These are phyloP conservation scores for Diaporthe amygdali DNA, from an alignment of 2,329 filamentous ascomycete genomes.

Conservation along the genomic window DNA sequence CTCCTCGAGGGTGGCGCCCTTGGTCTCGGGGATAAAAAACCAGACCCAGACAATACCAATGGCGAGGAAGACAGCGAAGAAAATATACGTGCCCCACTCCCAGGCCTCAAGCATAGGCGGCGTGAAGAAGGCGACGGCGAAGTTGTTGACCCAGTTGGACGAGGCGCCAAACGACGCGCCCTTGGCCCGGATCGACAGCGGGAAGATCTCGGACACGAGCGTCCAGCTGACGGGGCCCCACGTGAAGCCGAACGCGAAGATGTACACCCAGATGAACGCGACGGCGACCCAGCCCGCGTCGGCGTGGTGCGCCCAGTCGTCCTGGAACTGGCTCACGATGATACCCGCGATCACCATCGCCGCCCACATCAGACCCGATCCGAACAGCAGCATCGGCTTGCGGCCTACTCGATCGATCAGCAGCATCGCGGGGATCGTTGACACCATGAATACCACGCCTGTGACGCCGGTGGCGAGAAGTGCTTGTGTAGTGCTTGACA, in stretches of 20 bases:
- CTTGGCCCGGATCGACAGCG: slow-evolving; percentile 41
- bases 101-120: slow-evolving; percentile 46
- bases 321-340: slow-evolving; percentile 43
- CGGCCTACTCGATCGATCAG: slow-evolving; percentile 48
- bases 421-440: slow-evolving; percentile 32
- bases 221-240: slow-evolving; percentile 41
- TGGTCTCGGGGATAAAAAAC: slow-evolving; percentile 60
- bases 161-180: slow-evolving; percentile 48
- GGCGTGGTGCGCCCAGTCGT: slow-evolving; percentile 41
- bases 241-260: slow-evolving; percentile 33
- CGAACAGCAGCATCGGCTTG: slow-evolving; percentile 43
- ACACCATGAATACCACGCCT: slow-evolving; percentile 37
- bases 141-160: slow-evolving; percentile 53
- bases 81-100: slow-evolving; percentile 61
- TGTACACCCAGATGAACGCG: slow-evolving; percentile 38
- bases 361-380: slow-evolving; percentile 43
- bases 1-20: slow-evolving; percentile 58
- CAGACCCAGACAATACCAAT: slow-evolving; percentile 51
- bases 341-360: slow-evolving; percentile 46
- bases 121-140: slow-evolving; percentile 51
- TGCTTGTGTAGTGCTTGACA: slow-evolving; percentile 34
- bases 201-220: slow-evolving; percentile 44
- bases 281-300: slow-evolving; percentile 45
- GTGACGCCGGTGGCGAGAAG: slow-evolving; percentile 40
- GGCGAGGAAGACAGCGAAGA: slow-evolving; percentile 58